A percentile compares a stretch with the other conserved stretches of the same genome.
phyloP scores from a whole-genome alignment of 2,329 filamentous ascomycete species.

The Coleophoma eucalyptorum region DNA sequence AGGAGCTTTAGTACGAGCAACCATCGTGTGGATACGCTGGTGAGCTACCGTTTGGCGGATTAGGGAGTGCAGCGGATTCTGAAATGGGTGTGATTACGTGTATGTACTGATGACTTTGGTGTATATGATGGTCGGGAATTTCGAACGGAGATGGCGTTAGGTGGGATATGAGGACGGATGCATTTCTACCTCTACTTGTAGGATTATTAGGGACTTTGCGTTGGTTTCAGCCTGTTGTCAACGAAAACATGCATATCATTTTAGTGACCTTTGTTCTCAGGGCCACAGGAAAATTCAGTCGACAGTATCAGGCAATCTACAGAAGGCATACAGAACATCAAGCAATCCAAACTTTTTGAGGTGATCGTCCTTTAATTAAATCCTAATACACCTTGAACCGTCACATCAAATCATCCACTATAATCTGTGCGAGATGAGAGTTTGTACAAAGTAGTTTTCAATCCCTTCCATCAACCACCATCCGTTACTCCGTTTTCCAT shows the following conservation, averaged over 20 bases:
- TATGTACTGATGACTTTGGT: background rate
- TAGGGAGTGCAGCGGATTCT: constrained; percentile 16
- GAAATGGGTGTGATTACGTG: background rate
- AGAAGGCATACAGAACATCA: too few relatives aligned
- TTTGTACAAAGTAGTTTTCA: constrained; percentile 1
- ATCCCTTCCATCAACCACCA: background rate
- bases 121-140: background rate
- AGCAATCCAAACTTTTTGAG: too few relatives aligned
- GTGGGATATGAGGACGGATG: too few relatives aligned
- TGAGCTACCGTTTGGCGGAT: constrained; percentile 74
- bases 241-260: too few relatives aligned
- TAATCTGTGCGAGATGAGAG: background rate
- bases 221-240: too few relatives aligned
- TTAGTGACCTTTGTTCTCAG: too few relatives aligned
- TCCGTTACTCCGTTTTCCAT: background rate
- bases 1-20: constrained; percentile 94
- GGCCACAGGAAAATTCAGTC: too few relatives aligned
- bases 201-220: too few relatives aligned
- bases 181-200: too few relatives aligned
- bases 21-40: constrained; percentile 90
- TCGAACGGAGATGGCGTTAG: too few relatives aligned
- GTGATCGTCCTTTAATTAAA: too few relatives aligned
- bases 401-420: background rate
- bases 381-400: background rate
- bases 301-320: too few relatives aligned